Percentiles rank a stretch among this genome's conserved stretches.
phyloP scores from a whole-genome alignment of 345 rosid genomes.

The Durio zibethinus region DNA sequence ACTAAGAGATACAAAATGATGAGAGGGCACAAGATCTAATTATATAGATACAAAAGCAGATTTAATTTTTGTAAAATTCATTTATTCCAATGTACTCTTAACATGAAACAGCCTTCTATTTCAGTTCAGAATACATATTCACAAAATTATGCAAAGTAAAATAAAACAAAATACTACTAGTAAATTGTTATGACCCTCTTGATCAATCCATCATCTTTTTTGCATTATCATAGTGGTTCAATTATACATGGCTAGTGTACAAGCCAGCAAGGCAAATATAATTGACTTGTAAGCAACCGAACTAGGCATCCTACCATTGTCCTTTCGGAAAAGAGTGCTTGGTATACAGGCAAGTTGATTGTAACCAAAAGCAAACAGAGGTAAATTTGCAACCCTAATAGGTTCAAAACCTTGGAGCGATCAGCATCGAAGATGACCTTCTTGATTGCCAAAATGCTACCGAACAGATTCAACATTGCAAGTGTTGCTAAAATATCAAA shows the following conservation, averaged over 20 bases:
- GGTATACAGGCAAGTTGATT: neutral
- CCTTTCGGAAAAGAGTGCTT: constrained; percentile 11
- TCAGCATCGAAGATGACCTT: constrained; percentile 4
- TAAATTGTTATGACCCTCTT: neutral
- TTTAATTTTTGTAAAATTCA: too few species aligned
- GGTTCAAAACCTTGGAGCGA: neutral
- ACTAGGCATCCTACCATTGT: constrained; percentile 37
- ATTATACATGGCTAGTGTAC: constrained; percentile 18
- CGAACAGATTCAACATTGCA: constrained; percentile 39
- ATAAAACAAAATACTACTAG: too few species aligned
- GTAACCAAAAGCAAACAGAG: constrained; percentile 28
- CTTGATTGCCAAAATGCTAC: constrained; percentile 24
- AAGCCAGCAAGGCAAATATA: constrained; percentile 15
- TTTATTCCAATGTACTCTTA: too few species aligned
- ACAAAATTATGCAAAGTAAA: too few species aligned
- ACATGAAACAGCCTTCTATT: too few species aligned
- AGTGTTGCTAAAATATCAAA: constrained; percentile 35
- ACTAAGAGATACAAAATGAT: too few species aligned
- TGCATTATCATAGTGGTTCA: neutral
- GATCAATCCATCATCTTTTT: too few species aligned
- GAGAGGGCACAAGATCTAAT: too few species aligned
- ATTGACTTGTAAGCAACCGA: constrained; percentile 20
- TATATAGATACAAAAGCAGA: too few species aligned
- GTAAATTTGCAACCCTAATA: constrained; percentile 28
- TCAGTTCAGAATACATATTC: too few species aligned